Evolutionary conservation across 805 yeast genomes (phyloP).

Genomic region (Kazachstania bromeliacearum): DNA sequence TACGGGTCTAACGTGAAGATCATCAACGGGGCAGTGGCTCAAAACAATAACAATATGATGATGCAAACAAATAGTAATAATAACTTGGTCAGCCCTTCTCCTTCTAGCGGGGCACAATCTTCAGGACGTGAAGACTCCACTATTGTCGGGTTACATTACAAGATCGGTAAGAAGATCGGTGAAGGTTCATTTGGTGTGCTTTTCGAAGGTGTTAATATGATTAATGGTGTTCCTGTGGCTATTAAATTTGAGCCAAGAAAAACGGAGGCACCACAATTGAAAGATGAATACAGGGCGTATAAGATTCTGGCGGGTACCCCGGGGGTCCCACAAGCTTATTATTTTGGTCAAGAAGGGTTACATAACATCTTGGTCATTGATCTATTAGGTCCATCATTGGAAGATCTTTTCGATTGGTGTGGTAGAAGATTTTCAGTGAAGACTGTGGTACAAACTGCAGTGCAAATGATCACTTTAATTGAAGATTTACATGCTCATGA

Average conservation of each 20-base stretch:
- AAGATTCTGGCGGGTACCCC: slow-evolving; percentile 69
- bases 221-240: slow-evolving; percentile 89
- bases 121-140: slow-evolving; percentile 9
- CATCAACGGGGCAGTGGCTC: slow-evolving; percentile 11
- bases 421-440: slow-evolving; percentile 80
- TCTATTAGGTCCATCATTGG: slow-evolving; percentile 88
- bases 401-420: slow-evolving; percentile 97
- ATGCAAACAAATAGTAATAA: neutral
- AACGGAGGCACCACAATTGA: slow-evolving; percentile 92
- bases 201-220: slow-evolving; percentile 88
- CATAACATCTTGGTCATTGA: slow-evolving; percentile 94
- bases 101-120: neutral
- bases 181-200: slow-evolving; percentile 98
- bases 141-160: slow-evolving; percentile 86
- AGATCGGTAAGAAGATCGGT: slow-evolving; percentile 94
- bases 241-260: slow-evolving; percentile 95
- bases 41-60: neutral
- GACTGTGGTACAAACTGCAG: slow-evolving; percentile 88
- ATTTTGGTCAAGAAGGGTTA: slow-evolving; percentile 96
- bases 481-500: slow-evolving; percentile 83
- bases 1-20: slow-evolving; percentile 8
- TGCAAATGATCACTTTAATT: slow-evolving; percentile 85
- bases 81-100: neutral
- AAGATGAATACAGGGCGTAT: slow-evolving; percentile 96
- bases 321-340: slow-evolving; percentile 95